These are phyloP conservation scores for Aspergillus novoparasiticus DNA, from an alignment of 2,329 filamentous ascomycete genomes.

Conservation along the genomic window DNA sequence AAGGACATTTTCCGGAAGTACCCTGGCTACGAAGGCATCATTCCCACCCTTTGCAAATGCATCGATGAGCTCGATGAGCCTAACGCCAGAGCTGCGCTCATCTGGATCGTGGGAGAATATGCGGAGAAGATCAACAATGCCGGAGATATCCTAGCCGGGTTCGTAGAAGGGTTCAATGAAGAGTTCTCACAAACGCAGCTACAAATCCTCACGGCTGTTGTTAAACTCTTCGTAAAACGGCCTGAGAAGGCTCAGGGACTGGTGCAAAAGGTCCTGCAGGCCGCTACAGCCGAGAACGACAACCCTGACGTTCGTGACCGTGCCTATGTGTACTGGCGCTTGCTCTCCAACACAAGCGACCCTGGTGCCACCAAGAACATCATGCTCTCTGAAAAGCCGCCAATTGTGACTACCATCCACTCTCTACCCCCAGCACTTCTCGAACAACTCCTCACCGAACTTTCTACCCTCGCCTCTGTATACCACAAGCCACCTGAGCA, in stretches of 20 bases:
- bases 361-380: conserved; percentile 90
- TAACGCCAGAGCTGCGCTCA: conserved; percentile 83
- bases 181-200: conserved; percentile 98
- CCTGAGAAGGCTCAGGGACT: conserved; percentile 87
- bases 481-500: conserved; percentile 98
- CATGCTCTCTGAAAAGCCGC: conserved; percentile 89
- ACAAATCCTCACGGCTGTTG: conserved; percentile 94
- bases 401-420: conserved; percentile 91
- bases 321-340: conserved; percentile 97
- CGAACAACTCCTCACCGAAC: conserved; percentile 85
- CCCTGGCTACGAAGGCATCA: conserved; percentile 96
- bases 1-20: conserved; percentile 99
- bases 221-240: conserved; percentile 97
- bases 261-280: conserved; percentile 91
- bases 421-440: conserved; percentile 80
- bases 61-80: conserved; percentile 97
- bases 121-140: conserved; percentile 99
- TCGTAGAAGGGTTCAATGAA: conserved; percentile 92
- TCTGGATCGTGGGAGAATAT: conserved; percentile 99
- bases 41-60: conserved; percentile 91
- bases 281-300: conserved; percentile 90
- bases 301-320: conserved; percentile 97
- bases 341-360: conserved; percentile 79
- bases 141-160: conserved; percentile 87
- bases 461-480: conserved; percentile 93